Base-by-base conservation (phyloP, 2,329 filamentous ascomycete species). In the Alternaria novae-zelandiae region DNA sequence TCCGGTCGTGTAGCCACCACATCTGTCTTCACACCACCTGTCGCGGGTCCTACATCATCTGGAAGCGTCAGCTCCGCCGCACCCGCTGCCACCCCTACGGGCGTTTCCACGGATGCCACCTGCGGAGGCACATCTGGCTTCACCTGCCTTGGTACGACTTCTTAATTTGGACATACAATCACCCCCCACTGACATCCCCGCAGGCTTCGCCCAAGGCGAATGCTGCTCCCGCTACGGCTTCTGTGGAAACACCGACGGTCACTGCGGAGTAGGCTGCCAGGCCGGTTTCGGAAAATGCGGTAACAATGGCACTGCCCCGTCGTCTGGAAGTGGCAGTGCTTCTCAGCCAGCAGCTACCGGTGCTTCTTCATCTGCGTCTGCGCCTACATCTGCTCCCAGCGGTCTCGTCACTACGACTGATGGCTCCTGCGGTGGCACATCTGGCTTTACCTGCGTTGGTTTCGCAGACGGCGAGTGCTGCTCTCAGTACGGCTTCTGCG, bases 191-290 rank as follows among this genome's bases (percentile, higher is more conserved):
- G 36, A 63, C 25, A 23, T 12, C 10, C 20, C 5, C 23, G 30
- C 8, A 63, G 70, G 72, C 17, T 73, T 67, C 64, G 47, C 66
- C 13, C 79, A 78, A 61, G 82, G 83, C 9, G 71, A 80, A 59
- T 84, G 83, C 69, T 63, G 60, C 32, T 59, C 54, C 4, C 44
- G 71, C 55, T 78, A 77, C 62, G 81, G 81, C 20, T 78, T 73
- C 65, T 85, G 83, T 55, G 74, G 76, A 32, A 65, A 58, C 49
- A 67, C 69, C 9, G 49, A 45, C 13, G 74, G 65, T 26, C 65
- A 76, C 57, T 78, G 75, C 43, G 69, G 69, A 17, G 63, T 64
- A 5, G 73, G 71, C 20, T 80, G 75, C 64, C 71, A 78, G 43
- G 58, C 61, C 9, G 54, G 41, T 6, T 79, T 74, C 46, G 76